Evolutionary conservation across 371 early-diverging fungal genomes (phyloP).

Genomic region (Mortierella sp.): DNA sequence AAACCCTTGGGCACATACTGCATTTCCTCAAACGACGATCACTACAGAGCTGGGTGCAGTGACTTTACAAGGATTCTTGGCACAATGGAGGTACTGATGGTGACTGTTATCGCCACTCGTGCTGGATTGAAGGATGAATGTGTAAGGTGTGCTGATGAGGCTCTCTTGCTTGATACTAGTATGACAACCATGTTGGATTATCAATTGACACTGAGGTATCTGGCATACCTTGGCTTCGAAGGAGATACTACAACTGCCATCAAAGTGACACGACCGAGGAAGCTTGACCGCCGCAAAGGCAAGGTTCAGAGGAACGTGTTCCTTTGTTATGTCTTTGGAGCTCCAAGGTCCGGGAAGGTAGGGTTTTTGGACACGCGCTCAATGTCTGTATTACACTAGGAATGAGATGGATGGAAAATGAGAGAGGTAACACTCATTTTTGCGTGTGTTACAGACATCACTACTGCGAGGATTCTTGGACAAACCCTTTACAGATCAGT

Average conservation of each 20-base stretch:
- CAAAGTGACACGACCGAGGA: constrained; percentile 69
- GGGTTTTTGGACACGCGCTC: not conserved
- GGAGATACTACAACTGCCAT: constrained; percentile 82
- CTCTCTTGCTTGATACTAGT: too few species aligned
- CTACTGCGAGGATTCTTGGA: constrained; percentile 86
- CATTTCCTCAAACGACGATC: constrained; percentile 91
- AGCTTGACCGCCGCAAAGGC: constrained; percentile 81
- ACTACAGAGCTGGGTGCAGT: constrained; percentile 90
- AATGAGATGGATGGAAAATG: too few species aligned
- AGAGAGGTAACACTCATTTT: not conserved
- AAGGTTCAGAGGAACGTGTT: constrained; percentile 90
- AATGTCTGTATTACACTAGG: not conserved
- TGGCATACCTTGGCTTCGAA: constrained; percentile 95
- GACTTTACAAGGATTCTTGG: constrained; percentile 95
- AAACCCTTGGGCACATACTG: constrained; percentile 88
- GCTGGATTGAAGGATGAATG: too few species aligned
- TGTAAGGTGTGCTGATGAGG: too few species aligned
- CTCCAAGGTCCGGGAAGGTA: constrained; percentile 93
- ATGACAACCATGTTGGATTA: constrained; percentile 95
- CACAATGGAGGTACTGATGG: constrained; percentile 88
- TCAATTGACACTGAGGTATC: constrained; percentile 86
- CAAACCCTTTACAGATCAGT: constrained; percentile 78
- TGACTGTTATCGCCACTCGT: too few species aligned
- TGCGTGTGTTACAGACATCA: constrained; percentile 65
- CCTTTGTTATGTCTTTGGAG: constrained; percentile 94